Base-by-base conservation (phyloP, 306 rosid genomes). In the Bauhinia variegata region DNA sequence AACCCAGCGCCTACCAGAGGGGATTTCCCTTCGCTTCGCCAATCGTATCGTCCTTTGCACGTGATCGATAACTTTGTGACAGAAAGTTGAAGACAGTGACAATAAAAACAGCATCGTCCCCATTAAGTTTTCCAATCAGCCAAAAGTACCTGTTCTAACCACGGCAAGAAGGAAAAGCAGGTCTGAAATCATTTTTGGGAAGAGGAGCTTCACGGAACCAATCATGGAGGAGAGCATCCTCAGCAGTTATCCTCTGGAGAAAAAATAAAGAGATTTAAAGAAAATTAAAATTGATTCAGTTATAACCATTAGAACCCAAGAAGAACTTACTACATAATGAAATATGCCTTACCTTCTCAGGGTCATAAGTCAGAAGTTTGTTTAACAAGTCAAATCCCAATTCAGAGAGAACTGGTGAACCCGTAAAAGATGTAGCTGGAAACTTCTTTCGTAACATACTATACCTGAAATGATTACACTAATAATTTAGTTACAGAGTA, bases 131-230 rank as follows among this genome's bases (percentile, higher is more conserved):
- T 66, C 76, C 67, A 50, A 34, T 55, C 68, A 28, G 33, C 34
- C 61, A 19, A 11, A 71, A 60, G 75, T 85, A 84, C 86, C 90
- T 81, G 72, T 54, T 81, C 46, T 70, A 70, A 63, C 80, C 69
- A 70, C 77, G 79, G 81, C 68, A 78, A 19, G 75, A 75, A 66
- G 86, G 80, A 54, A 84, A 73, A 50, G 67, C 47, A 36, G 83
- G 82, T 72, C 66, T 80, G 70, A 74, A 86, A 81, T 81, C 89
- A 47, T 82, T 73, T 67, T 78, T 85, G 10, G 96, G 96, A 75
- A 81, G 87, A 9, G 95, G 96, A 48, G 71, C 85, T 75, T 93
- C 97, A 4, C 6, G 58, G 54, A 95, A 95, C 99, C 99, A 95
- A 65, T 77, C 85, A 81, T 95, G 99, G 55, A 56, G 78, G 10